Evolutionary conservation across 805 yeast genomes (phyloP), one percentile per base, ranked within the genome.

Genomic region (Kuraishia ogatae): DNA sequence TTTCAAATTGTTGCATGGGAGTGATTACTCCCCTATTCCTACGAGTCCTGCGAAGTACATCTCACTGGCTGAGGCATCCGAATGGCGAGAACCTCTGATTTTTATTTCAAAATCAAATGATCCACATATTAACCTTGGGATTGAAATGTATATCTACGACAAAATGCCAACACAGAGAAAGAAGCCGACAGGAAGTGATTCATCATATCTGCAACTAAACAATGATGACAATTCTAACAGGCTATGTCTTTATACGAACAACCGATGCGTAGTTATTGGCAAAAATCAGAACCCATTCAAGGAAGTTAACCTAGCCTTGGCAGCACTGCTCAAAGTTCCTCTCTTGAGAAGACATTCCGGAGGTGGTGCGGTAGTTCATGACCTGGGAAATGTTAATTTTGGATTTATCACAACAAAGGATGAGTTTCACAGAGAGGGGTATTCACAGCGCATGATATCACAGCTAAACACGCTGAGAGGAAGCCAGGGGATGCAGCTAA

Each of bases 291-390:
- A 91, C 59, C 96, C 97, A 2, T 93, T 93, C 89, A 81, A 83
- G 56, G 99, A 94, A 66, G 78, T 84, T 47, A 87, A 89, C 62
- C 55, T 94, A 2, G 76, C 81, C 0, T 63, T 81, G 15, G 70
- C 88, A 4, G 70, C 76, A 2, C 60, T 72, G 0, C 66, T 79
- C 2, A 72, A 72, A 2, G 76, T 89, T 24, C 93, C 96, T 0
- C 64, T 92, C 7, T 65, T 94, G 5, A 74, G 99, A 61, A 74
- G 99, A 55, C 73, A 79, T 51, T 85, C 94, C 8, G 99, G 99
- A 0, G 99, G 99, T 1, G 99, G 99, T 0, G 83, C 97, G 0
- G 99, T 94, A 0, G 96, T 91, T 11, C 99, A 94, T 66, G 99
- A 93, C 68, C 60, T 76, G 4, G 97, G 97, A 0, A 94, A 94